A percentile compares a stretch with the other conserved stretches of the same genome.
phyloP scores from a whole-genome alignment of 2,329 filamentous ascomycete genomes.

The Aschersonia sp. region DNA sequence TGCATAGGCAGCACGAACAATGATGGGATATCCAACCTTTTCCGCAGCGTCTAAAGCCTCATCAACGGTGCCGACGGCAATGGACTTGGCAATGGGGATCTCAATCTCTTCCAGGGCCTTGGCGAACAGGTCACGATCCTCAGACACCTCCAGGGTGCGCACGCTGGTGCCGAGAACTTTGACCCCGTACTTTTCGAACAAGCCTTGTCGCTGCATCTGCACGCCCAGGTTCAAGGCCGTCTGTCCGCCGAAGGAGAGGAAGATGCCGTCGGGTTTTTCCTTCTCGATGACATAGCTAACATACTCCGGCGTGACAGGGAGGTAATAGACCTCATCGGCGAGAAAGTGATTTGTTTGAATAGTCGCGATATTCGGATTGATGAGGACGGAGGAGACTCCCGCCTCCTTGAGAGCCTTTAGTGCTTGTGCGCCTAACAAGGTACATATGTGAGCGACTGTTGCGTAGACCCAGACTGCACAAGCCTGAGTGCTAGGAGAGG shows the following conservation, averaged over 20 bases:
- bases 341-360: constrained; percentile 96
- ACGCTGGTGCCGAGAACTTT: constrained; percentile 92
- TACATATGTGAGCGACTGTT: constrained; percentile 6
- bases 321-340: constrained; percentile 95
- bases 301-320: constrained; percentile 95
- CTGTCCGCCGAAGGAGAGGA: constrained; percentile 93
- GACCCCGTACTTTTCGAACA: constrained; percentile 90
- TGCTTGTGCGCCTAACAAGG: constrained; percentile 66
- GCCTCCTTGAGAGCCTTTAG: constrained; percentile 95
- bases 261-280: constrained; percentile 91
- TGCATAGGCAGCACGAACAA: constrained; percentile 92
- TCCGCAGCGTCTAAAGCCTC: constrained; percentile 81
- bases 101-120: constrained; percentile 94
- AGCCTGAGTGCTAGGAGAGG: constrained; percentile 7
- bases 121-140: constrained; percentile 91
- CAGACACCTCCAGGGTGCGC: constrained; percentile 82
- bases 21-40: constrained; percentile 88
- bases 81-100: constrained; percentile 92
- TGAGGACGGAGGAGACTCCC: constrained; percentile 76
- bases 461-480: neutral
- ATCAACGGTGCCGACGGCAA: constrained; percentile 81
- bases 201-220: constrained; percentile 88
- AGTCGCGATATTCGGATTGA: constrained; percentile 97
- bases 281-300: constrained; percentile 94
- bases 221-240: constrained; percentile 94